Evolutionary conservation across 257 asterid genomes (phyloP), one percentile per base, ranked within the genome.

Genomic region (Voacanga thouarsii): DNA sequence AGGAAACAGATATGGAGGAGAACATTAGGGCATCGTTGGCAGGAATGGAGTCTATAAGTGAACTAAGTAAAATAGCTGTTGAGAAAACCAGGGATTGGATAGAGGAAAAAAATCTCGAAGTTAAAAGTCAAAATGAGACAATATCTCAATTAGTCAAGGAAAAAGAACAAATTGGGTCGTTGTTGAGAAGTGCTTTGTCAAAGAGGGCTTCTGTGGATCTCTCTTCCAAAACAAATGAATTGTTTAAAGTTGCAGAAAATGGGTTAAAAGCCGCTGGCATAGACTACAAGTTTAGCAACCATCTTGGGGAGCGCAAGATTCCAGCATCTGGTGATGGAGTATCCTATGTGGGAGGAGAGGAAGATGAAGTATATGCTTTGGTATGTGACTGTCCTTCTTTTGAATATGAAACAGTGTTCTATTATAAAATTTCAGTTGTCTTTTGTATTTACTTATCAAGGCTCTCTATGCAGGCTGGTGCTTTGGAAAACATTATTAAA

Each of bases 211-310:
- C 97, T 0, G 90, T 82, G 67, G 98, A 93, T 85, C 84, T 90
- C 79, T 86, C 98, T 26, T 85, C 98, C 78, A 91, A 93, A 80
- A 90, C 97, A 45, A 93, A 93, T 80, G 88, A 89, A 79, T 80
- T 93, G 87, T 96, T 93, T 86, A 90, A 92, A 85, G 96, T 89
- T 78, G 98, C 99, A 49, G 99, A 92, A 88, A 90, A 89, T 76
- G 97, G 99, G 70, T 85, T 93, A 51, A 89, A 87, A 80, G 95
- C 93, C 80, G 93, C 97, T 67, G 99, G 98, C 60, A 89, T 96
- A 80, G 97, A 92, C 77, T 95, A 88, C 79, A 90, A 83, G 81
- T 95, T 93, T 84, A 88, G 87, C 74, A 85, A 89, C 80, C 83
- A 82, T 72, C 76, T 81, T 75, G 85, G 61, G 44, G 85, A 84